phyloP scores from a whole-genome alignment of 805 yeast genomes.

The Metschnikowia aberdeeniae region DNA sequence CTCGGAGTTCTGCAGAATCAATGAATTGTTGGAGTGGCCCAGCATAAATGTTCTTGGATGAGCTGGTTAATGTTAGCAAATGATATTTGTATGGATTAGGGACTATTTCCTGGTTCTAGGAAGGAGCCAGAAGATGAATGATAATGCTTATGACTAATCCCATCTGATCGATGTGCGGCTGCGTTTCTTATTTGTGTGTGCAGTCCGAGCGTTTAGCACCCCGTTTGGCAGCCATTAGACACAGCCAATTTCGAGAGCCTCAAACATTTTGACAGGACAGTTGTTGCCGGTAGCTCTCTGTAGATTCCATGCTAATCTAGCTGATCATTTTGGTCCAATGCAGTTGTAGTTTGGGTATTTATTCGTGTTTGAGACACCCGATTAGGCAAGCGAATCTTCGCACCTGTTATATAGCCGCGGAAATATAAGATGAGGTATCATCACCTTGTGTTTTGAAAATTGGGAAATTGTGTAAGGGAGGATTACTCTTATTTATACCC shows the following conservation, averaged over 20 bases:
- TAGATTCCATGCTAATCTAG: too few relatives aligned
- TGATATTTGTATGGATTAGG: too few relatives aligned
- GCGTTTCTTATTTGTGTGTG: not conserved
- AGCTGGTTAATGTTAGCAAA: too few relatives aligned
- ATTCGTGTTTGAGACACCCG: not conserved
- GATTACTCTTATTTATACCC: too few relatives aligned
- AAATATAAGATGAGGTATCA: not conserved
- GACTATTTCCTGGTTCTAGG: too few relatives aligned
- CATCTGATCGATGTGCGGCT: not conserved
- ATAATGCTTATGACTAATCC: not conserved
- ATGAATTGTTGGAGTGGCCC: conserved; percentile 5
- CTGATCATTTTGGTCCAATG: too few relatives aligned
- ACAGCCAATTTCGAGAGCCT: too few relatives aligned
- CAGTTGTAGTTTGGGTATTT: not conserved
- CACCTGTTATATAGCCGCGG: conserved; percentile 2
- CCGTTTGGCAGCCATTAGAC: not conserved
- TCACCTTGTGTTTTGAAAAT: not conserved
- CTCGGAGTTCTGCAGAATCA: conserved; percentile 8
- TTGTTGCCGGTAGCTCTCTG: too few relatives aligned
- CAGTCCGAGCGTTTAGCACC: not conserved
- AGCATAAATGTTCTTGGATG: conserved; percentile 2
- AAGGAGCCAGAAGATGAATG: not conserved
- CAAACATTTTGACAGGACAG: too few relatives aligned
- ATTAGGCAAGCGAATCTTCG: not conserved
- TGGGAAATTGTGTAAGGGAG: not conserved